Base-by-base conservation (phyloP, 371 early-diverging fungal genomes). In the Actinomortierella wolfii region DNA sequence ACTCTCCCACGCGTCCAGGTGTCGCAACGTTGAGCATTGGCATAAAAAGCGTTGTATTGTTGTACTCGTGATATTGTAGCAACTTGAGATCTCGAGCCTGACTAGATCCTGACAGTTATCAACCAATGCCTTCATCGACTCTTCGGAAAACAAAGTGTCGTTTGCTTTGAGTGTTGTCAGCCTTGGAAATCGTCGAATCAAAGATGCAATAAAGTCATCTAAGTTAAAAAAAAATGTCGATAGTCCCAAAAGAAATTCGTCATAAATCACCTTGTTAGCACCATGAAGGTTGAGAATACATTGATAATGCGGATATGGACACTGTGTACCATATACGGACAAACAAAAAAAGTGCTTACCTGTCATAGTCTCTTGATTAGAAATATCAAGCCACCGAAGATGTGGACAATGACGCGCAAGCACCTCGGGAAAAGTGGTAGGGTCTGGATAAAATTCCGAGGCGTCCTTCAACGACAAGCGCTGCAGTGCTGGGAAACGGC, bases 321-420 rank as follows among this genome's bases (percentile, higher is more conserved):
- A n/a, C n/a, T n/a, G n/a, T n/a, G n/a, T n/a, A n/a, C n/a, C 4
- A 34, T 11, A 34, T 6, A 34, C 34, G 11, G 11, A 34, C 34
- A 34, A 34, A 34, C 4, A 34, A 34, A 34, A 34, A 34, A 11
- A 11, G 34, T 34, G n/a, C n/a, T 34, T 34, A 34, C 34, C 34
- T 17, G 59, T 57, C 57, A 59, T 40, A 13, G 51, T 56, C 26
- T 64, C 69, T 3, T 42, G 56, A 17, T 20, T 1, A 0, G 69
- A 69, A 17, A 69, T 59, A 26, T 69, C 64, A 21, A 69, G 34
- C 15, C 52, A 21, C 47, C 45, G 63, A 42, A 69, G 55, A 3
- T 56, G 50, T 48, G 69, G 69, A 23, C 64, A 69, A 2, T 59
- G 53, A 7, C 23, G 56, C 1, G 64, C 54, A 4, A 69, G 41